A percentile compares a stretch with the other conserved stretches of the same genome.
These are phyloP conservation scores for Malassezia furfur DNA, from an alignment of 1,284 basidiomycete genomes.

Conservation along the genomic window DNA sequence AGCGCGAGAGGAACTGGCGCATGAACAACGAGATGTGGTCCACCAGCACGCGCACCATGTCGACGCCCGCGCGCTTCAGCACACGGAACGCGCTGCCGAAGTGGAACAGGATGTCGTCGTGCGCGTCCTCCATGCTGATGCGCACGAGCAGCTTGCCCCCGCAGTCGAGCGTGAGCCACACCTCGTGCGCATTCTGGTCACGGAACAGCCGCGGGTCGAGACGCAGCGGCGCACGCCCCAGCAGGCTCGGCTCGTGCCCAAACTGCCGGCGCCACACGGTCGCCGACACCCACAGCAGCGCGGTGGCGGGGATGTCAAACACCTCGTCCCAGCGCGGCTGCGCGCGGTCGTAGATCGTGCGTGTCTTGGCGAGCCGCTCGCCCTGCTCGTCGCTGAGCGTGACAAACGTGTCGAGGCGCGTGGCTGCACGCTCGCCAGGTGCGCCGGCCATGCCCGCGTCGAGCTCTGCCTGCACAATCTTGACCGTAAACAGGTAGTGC, in stretches of 20 bases:
- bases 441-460: background rate
- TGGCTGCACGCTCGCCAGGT: background rate
- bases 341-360: conserved; percentile 84
- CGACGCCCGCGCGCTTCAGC: conserved; percentile 82
- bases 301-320: conserved; percentile 75
- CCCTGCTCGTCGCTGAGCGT: conserved; percentile 88
- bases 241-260: conserved; percentile 54
- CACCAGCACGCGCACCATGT: conserved; percentile 92
- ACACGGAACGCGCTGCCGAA: conserved; percentile 92
- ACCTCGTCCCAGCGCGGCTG: conserved; percentile 95
- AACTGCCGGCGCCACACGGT: conserved; percentile 82
- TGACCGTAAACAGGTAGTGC: conserved; percentile 1
- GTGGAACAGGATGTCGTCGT: conserved; percentile 94
- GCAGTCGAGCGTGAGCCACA: conserved; percentile 84
- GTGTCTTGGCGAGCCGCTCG: conserved; percentile 79
- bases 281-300: conserved; percentile 86
- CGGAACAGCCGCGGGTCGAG: conserved; percentile 79
- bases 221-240: conserved; percentile 83
- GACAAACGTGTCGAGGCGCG: conserved; percentile 67
- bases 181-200: conserved; percentile 79
- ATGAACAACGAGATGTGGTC: conserved; percentile 95
- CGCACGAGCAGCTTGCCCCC: conserved; percentile 67
- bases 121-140: conserved; percentile 96
- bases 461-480: conserved; percentile 14
- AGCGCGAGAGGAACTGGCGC: conserved; percentile 73